Conservation (phyloP, 345 rosid genomes). For the Populus davidiana region DNA sequence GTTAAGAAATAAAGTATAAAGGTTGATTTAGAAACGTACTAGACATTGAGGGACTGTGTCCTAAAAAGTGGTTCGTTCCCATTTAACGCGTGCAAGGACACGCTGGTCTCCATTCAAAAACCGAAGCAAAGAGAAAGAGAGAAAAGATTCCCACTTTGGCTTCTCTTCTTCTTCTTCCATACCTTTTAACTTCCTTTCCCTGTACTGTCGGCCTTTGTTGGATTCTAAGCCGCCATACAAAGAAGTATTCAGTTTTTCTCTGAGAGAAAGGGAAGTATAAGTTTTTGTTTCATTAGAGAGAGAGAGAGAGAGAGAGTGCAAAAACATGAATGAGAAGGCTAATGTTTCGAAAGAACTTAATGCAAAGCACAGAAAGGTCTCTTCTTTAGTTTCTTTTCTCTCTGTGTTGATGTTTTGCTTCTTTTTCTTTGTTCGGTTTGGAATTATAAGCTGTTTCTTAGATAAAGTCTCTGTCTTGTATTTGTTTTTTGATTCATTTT, state of each 20-base stretch:
- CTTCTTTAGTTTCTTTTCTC: constrained; percentile 1
- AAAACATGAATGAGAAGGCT: constrained; percentile 61
- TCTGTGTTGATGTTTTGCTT: neutral
- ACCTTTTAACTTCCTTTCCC: constrained; percentile 7
- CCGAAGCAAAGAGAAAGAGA: constrained; percentile 1
- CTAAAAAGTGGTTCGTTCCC: no score
- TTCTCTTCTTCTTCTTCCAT: neutral
- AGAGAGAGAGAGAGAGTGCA: constrained; percentile 4
- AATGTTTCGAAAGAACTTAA: constrained; percentile 59
- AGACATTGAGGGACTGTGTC: no score
- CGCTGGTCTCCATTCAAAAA: constrained; percentile 20
- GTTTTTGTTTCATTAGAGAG: neutral
- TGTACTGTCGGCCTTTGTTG: constrained; percentile 1
- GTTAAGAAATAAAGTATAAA: no score
- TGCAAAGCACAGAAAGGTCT: constrained; percentile 60
- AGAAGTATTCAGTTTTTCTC: neutral
- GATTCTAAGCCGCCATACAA: constrained; percentile 15
- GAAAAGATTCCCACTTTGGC: constrained; percentile 24
- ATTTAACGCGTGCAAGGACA: constrained; percentile 15
- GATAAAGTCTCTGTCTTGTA: neutral
- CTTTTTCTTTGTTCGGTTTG: constrained; percentile 8
- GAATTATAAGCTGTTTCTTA: neutral
- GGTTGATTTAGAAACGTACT: no score
- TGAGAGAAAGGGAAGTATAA: neutral
- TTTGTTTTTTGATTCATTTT: neutral